phyloP scores from a whole-genome alignment of 2,329 filamentous ascomycete species.

The Alternaria postmessia region DNA sequence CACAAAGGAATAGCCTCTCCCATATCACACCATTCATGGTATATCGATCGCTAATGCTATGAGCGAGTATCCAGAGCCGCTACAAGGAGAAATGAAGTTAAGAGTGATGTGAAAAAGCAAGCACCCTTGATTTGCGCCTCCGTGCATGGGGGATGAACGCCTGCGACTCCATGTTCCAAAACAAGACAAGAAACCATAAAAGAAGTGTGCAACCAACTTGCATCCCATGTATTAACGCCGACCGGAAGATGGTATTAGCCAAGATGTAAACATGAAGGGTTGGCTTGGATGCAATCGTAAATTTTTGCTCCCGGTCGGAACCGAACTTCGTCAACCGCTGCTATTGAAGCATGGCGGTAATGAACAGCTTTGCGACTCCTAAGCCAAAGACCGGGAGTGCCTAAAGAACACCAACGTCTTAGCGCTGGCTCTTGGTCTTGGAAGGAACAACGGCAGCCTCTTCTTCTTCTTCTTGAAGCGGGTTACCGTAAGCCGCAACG shows the following conservation, averaged over 20 bases:
- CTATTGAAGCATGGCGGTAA: conserved; percentile 13
- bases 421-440: conserved; percentile 35
- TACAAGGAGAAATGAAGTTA: conserved; percentile 47
- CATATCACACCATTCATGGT: conserved; percentile 39
- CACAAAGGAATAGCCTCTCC: conserved; percentile 37
- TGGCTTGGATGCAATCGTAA: conserved; percentile 31
- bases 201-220: conserved; percentile 36
- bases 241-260: conserved; percentile 38
- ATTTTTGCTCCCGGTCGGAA: conserved; percentile 20
- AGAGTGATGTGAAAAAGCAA: conserved; percentile 34
- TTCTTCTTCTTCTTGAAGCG: conserved; percentile 33
- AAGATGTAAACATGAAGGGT: conserved; percentile 48
- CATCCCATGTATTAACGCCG: conserved; percentile 49
- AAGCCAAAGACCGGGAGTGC: conserved; percentile 24
- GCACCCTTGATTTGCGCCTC: conserved; percentile 32
- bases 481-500: conserved; percentile 44
- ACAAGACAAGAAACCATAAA: conserved; percentile 27
- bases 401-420: conserved; percentile 29
- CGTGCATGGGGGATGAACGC: conserved; percentile 35
- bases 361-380: conserved; percentile 21
- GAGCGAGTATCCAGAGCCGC: conserved; percentile 48
- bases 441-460: conserved; percentile 16
- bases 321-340: conserved; percentile 15
- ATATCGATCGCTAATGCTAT: conserved; percentile 44
- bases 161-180: conserved; percentile 28